Base-by-base conservation (phyloP, 495 filamentous ascomycete species). In the Haplographium delicatum region DNA sequence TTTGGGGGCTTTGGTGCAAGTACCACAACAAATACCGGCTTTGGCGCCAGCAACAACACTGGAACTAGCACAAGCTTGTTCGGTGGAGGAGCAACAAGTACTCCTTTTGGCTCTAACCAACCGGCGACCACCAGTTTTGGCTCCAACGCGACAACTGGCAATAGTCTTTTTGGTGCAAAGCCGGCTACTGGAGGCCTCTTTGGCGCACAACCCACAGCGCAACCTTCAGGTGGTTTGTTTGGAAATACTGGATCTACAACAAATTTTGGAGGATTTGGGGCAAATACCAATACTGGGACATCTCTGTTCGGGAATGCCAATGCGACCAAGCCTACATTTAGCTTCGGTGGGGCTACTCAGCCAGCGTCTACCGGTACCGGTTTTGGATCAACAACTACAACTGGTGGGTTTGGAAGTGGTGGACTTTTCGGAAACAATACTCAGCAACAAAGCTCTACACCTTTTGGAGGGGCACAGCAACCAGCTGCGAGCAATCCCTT, bases 1-100 rank as follows among this genome's bases (percentile, higher is more conserved):
- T 88, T 88, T 65, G 78, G 76, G 13, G 72, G 71, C 5, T 80
- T 79, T 51, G 74, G 73, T 19, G 44, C 61, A 8, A 68, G 51
- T 38, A 67, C 58, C 24, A 62, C 58, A 23, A 53, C 65, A 9
- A 11, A 11, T 39, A 56, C 67, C 15, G 71, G 65, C 0, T 75
- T 77, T 34, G 78, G 77, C 23, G 37, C 51, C 19, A 74, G 63
- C 41, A 67, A 59, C 13, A n/a, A n/a, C n/a, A n/a, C n/a, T n/a
- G n/a, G n/a, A n/a, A 60, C 56, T 11, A 72, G 56, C 25, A 58
- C 66, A 16, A 69, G 69, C 19, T 52, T 77, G 19, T 85, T 85
- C 51, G 77, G 79, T 43, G 64, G 67, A 61, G 50, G 62, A 28
- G 63, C 71, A 34, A 76, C 71, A 26, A 42, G 61, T 19, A 51